Evolutionary conservation across 306 rosid genomes (phyloP), one percentile per base, ranked within the genome.

Genomic region (Styphnolobium japonicum): DNA sequence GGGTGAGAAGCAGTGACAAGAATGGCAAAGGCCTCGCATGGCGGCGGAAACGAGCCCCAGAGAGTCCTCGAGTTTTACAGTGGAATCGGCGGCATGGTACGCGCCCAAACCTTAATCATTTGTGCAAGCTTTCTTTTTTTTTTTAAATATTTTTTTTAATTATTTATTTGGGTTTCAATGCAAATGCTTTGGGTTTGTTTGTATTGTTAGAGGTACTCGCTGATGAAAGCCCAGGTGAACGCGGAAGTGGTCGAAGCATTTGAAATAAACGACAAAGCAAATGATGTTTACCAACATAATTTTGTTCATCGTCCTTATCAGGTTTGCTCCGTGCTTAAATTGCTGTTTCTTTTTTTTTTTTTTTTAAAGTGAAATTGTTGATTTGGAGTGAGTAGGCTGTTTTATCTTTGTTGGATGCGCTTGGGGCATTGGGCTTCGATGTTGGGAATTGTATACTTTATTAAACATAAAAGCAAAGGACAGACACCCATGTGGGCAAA

Each of bases 71-170:
- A 93, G 80, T 95, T 93, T 83, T 95, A 90, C 90, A 95, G 98
- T 49, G 97, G 99, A 64, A 89, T 95, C 51, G 99, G 98, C 40
- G 99, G 99, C 80, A 89, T 95, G 98, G 99, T 94, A 82, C 31
- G 2, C 34, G 1, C 36, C 48, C 8, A 2, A 48, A 25, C 37
- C 71, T 52, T 43, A 21, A 34, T 66, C 23, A 16, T 46, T 3
- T 29, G 1, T 23, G 36, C 11, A 63, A 49, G 31, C 31, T 60
- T 10, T 1, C 18, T 9, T 72, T 1, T 14, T 18, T 29, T 23
- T 16, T 2, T 34, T 29, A n/a, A n/a, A n/a, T n/a, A n/a, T n/a
- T n/a, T n/a, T n/a, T n/a, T n/a, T n/a, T n/a, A n/a, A n/a, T n/a
- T 16, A 22, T 60, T 60, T 40, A 29, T 16, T 19, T n/a, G n/a